Evolutionary conservation across 2,329 filamentous ascomycete genomes (phyloP).

Genomic region (Fusarium drepaniforme): DNA sequence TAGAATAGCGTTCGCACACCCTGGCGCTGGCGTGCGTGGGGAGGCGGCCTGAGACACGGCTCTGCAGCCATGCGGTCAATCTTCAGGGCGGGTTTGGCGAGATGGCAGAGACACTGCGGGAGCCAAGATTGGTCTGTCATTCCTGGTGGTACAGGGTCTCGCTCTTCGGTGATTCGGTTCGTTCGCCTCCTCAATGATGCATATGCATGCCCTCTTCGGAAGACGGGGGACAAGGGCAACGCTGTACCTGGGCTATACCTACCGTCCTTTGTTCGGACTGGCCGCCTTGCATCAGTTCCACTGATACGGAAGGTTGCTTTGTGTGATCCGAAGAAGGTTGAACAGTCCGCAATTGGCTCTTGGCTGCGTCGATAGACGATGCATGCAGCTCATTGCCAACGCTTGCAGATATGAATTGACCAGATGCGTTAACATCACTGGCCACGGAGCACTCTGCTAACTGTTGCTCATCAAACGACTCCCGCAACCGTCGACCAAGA

Average conservation of each 20-base stretch:
- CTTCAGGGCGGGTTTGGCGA: conserved; percentile 10
- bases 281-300: conserved; percentile 10
- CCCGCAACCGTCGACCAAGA: conserved; percentile 17
- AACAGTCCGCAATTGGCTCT: conserved; percentile 20
- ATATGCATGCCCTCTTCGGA: conserved; percentile 9
- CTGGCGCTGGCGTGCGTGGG: background rate
- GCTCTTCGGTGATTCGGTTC: conserved; percentile 3
- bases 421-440: conserved; percentile 21
- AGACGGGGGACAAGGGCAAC: conserved; percentile 25
- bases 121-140: conserved; percentile 14
- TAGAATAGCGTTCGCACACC: conserved; percentile 7
- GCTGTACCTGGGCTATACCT: conserved; percentile 1
- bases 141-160: conserved; percentile 9
- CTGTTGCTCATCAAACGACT: conserved; percentile 22
- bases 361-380: conserved; percentile 5
- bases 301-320: conserved; percentile 15
- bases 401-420: conserved; percentile 12
- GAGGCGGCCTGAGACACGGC: conserved; percentile 19
- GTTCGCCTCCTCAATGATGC: conserved; percentile 20
- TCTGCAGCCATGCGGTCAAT: conserved; percentile 16
- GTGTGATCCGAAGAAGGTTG: background rate
- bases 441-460: background rate
- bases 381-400: conserved; percentile 12
- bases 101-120: conserved; percentile 11
- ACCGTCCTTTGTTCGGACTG: conserved; percentile 24